These are phyloP conservation scores for Ogataea henricii DNA, from an alignment of 805 yeast species.

Conservation along the genomic window DNA sequence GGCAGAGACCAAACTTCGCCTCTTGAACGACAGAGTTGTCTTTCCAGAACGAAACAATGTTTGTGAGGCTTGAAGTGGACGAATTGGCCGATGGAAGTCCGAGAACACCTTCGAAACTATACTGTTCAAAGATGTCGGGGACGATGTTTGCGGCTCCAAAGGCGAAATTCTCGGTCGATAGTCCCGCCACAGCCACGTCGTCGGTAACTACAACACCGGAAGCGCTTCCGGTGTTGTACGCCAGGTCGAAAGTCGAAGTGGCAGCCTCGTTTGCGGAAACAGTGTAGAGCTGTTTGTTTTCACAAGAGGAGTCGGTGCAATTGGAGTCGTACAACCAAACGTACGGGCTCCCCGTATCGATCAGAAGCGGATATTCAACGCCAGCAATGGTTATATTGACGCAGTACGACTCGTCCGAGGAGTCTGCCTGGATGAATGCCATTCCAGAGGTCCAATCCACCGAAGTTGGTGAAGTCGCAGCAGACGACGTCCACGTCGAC, in stretches of 20 bases:
- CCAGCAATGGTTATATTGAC: slow-evolving; percentile 42
- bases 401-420: slow-evolving; percentile 38
- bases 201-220: slow-evolving; percentile 49
- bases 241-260: slow-evolving; percentile 43
- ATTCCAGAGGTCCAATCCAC: slow-evolving; percentile 25
- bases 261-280: slow-evolving; percentile 19
- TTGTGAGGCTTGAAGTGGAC: slow-evolving; percentile 35
- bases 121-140: slow-evolving; percentile 53
- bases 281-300: slow-evolving; percentile 35
- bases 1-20: slow-evolving; percentile 46
- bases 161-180: slow-evolving; percentile 40
- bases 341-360: slow-evolving; percentile 69
- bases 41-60: slow-evolving; percentile 44
- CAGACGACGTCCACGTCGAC: slow-evolving; percentile 1
- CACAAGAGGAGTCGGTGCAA: slow-evolving; percentile 50
- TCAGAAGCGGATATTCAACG: slow-evolving; percentile 50
- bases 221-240: slow-evolving; percentile 57
- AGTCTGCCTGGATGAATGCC: slow-evolving; percentile 28
- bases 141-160: slow-evolving; percentile 57
- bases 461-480: slow-evolving; percentile 7
- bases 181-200: slow-evolving; percentile 39
- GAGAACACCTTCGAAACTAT: slow-evolving; percentile 58
- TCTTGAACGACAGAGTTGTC: slow-evolving; percentile 36
- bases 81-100: slow-evolving; percentile 55
- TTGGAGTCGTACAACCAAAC: slow-evolving; percentile 60